Conservation (phyloP, 1,139 yeast genomes). For the Zygosaccharomyces sapae region DNA sequence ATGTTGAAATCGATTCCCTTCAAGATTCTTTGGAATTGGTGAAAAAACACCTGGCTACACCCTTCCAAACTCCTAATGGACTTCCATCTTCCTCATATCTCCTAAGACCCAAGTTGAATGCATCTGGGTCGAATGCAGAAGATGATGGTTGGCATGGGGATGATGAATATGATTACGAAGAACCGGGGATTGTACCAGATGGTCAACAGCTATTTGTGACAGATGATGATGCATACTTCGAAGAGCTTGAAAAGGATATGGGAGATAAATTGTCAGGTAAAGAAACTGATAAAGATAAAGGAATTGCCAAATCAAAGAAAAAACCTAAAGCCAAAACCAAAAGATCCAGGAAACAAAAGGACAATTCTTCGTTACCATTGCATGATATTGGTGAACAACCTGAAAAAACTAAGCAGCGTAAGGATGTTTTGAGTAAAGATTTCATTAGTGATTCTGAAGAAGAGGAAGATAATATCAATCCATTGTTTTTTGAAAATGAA, state of each 20-base stretch:
- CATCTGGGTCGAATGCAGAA: slow-evolving; percentile 1
- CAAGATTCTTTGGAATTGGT: slow-evolving; percentile 19
- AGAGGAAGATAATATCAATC: slow-evolving; percentile 23
- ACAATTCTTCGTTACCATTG: slow-evolving; percentile 15
- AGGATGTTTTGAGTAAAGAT: slow-evolving; percentile 29
- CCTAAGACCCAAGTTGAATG: slow-evolving; percentile 16
- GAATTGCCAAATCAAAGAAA: slow-evolving; percentile 27
- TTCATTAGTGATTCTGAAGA: slow-evolving; percentile 35
- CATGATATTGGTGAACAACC: slow-evolving; percentile 18
- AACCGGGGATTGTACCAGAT: slow-evolving; percentile 19
- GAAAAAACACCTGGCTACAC: slow-evolving; percentile 24
- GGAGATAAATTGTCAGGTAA: slow-evolving; percentile 6
- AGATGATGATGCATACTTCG: slow-evolving; percentile 30
- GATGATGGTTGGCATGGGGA: slow-evolving; percentile 25
- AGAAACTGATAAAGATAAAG: slow-evolving; percentile 19
- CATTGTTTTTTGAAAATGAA: slow-evolving; percentile 36
- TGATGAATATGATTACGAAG: slow-evolving; percentile 24
- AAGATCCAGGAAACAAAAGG: slow-evolving; percentile 8
- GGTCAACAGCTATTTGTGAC: slow-evolving; percentile 17
- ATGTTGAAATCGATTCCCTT: slow-evolving; percentile 17
- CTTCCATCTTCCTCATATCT: slow-evolving; percentile 29
- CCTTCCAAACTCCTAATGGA: slow-evolving; percentile 34
- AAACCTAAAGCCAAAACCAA: slow-evolving; percentile 11
- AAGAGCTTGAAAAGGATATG: slow-evolving; percentile 20
- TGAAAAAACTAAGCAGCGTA: slow-evolving; percentile 8